These are phyloP conservation scores for Exophiala alcalophila DNA, from an alignment of 2,329 filamentous ascomycete species.

Conservation along the genomic window DNA sequence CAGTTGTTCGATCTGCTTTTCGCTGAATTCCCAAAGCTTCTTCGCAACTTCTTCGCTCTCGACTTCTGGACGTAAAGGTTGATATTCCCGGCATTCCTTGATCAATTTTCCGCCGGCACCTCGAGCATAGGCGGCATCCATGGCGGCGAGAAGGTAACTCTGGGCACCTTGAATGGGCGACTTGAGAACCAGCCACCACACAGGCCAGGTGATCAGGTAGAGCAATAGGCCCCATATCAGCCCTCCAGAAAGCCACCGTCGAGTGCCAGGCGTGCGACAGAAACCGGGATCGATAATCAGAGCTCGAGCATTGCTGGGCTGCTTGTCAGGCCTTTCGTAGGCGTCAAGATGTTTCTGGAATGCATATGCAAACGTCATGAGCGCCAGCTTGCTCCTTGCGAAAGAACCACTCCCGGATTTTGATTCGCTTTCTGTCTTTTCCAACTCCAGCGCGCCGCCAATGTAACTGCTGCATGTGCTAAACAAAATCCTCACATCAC, in stretches of 20 bases:
- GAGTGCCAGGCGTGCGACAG: conserved; percentile 79
- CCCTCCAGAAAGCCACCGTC: conserved; percentile 81
- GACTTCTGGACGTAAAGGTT: conserved; percentile 69
- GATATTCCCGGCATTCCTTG: conserved; percentile 82
- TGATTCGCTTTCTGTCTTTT: conserved; percentile 23
- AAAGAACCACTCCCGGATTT: conserved; percentile 37
- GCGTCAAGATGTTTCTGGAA: conserved; percentile 89
- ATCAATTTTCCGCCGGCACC: conserved; percentile 68
- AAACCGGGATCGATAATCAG: conserved; percentile 84
- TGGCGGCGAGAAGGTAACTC: conserved; percentile 77
- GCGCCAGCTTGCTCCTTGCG: conserved; percentile 67
- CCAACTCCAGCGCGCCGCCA: conserved; percentile 62
- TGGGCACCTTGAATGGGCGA: conserved; percentile 80
- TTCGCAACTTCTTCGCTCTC: conserved; percentile 76
- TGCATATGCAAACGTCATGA: conserved; percentile 84
- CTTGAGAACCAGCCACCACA: conserved; percentile 88
- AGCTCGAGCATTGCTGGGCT: conserved; percentile 78
- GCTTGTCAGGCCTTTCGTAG: conserved; percentile 78
- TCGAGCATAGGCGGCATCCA: conserved; percentile 70
- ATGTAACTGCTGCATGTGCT: conserved; percentile 88
- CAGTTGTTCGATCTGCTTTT: conserved; percentile 73
- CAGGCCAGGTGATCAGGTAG: conserved; percentile 73
- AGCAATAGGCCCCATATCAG: conserved; percentile 73
- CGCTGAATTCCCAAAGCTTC: conserved; percentile 85
- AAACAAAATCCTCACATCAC: conserved; percentile 86